Base-by-base conservation (phyloP, 2,329 filamentous ascomycete genomes). In the Paramyrothecium sp. region DNA sequence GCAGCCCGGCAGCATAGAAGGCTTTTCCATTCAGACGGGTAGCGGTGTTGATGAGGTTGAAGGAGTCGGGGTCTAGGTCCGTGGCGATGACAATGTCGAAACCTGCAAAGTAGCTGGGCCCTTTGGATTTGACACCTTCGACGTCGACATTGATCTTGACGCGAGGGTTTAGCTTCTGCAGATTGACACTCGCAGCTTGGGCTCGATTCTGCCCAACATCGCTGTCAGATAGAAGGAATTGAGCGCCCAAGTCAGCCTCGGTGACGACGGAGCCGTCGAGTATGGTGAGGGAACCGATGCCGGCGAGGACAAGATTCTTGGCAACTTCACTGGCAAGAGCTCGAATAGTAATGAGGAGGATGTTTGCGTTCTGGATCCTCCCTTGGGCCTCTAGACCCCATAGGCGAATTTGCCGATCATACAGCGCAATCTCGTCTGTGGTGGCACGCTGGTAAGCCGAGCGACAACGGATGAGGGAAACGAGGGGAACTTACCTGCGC, bases 311-410 rank as follows among this genome's bases (percentile, higher is more conserved):
- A 21, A 99, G 87, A 71, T 98, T 99, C 80, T 99, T 99, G 61
- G 95, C 93, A 55, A 98, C 89, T 76, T 99, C 95, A 71, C 94
- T 96, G 57, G 90, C 92, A 17, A 99, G 84, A 1, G 90, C 92
- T 69, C 90, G 91, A 73, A 97, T 87, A 30, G 88, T 92, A 64
- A 99, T 89, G 61, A 99, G 85, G 50, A 98, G 87, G 65, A 99
- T 89, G 68, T 92, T 92, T 58, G 95, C 92, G 58, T 85, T 90
- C 65, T 94, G 91, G 57, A 99, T 92, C 70, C 90, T 92, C 71
- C 96, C 90, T 73, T 99, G 95, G 7, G 95, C 95, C 67, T 95
- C 88, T 69, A 98, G 91, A 48, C 95, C 95, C 95, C 95, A 99
- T 30, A 99, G 87, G 55, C 95, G 89, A 68, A 99, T 97, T 73